A percentile compares a stretch with the other conserved stretches of the same genome.
These are phyloP conservation scores for Boletellus ananiceps DNA, from an alignment of 768 basidiomycete genomes.

Conservation along the genomic window DNA sequence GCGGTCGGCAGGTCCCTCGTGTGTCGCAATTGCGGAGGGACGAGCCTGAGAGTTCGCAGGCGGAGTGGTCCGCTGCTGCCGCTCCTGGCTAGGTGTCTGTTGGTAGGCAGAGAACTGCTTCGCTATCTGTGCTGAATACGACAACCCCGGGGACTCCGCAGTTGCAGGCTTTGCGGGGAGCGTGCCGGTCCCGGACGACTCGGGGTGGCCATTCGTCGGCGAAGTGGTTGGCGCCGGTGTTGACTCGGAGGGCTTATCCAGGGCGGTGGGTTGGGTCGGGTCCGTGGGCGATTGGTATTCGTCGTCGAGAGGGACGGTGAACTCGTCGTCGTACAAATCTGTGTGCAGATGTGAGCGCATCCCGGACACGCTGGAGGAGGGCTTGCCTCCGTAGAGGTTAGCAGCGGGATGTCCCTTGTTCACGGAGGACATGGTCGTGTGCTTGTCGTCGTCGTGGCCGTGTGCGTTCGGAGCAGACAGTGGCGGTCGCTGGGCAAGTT, in stretches of 20 bases:
- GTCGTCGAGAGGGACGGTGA: conserved; percentile 30
- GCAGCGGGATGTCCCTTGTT: conserved; percentile 35
- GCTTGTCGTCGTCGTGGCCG: neutral
- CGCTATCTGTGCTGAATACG: conserved; percentile 61
- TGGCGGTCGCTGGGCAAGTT: neutral
- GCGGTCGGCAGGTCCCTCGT: conserved; percentile 30
- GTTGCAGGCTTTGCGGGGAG: conserved; percentile 28
- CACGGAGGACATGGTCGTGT: conserved; percentile 16
- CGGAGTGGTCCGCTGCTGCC: conserved; percentile 39
- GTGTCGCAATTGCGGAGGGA: conserved; percentile 34
- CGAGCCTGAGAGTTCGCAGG: conserved; percentile 25
- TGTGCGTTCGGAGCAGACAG: neutral
- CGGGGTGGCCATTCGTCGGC: conserved; percentile 21
- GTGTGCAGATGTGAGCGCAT: conserved; percentile 4
- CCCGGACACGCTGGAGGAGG: neutral
- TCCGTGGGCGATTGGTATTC: conserved; percentile 29
- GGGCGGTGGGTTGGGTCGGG: conserved; percentile 11
- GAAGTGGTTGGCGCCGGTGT: conserved; percentile 13
- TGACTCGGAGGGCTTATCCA: conserved; percentile 15
- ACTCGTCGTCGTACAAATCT: conserved; percentile 55
- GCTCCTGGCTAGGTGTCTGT: conserved; percentile 62
- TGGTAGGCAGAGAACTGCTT: conserved; percentile 62
- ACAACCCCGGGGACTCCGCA: conserved; percentile 34
- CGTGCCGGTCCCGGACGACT: conserved; percentile 15
- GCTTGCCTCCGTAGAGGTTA: conserved; percentile 46